phyloP scores from a whole-genome alignment of 441 rosid species.

The Gossypium schwendimanii region DNA sequence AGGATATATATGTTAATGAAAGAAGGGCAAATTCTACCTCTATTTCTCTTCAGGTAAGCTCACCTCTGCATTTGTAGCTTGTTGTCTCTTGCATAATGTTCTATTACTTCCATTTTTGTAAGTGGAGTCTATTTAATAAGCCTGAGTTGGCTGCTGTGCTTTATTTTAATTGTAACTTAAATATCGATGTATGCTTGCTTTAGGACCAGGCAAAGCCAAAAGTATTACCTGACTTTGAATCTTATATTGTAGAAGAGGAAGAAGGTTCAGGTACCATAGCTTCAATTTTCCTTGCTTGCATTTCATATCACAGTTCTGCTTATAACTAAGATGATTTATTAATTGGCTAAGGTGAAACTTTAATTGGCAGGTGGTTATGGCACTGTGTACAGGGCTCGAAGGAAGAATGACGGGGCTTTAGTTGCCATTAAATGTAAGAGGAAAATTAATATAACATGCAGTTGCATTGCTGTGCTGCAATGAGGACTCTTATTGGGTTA shows the following conservation, averaged over 20 bases:
- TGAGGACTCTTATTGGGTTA: background rate
- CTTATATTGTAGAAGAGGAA: conserved; percentile 57
- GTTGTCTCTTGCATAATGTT: background rate
- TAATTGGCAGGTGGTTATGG: conserved; percentile 85
- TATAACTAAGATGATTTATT: background rate
- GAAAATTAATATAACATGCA: conserved; percentile 4
- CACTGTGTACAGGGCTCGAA: conserved; percentile 71
- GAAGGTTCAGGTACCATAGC: conserved; percentile 77
- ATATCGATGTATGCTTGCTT: conserved; percentile 16
- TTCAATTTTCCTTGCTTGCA: conserved; percentile 4
- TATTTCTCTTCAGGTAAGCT: conserved; percentile 20
- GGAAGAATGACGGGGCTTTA: conserved; percentile 53
- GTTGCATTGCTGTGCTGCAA: conserved; percentile 1
- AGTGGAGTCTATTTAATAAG: background rate
- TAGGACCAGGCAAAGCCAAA: conserved; percentile 51
- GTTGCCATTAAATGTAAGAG: conserved; percentile 92
- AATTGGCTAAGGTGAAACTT: conserved; percentile 14
- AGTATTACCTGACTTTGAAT: conserved; percentile 61
- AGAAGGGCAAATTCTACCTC: conserved; percentile 30
- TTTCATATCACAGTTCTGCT: background rate
- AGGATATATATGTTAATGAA: conserved; percentile 33
- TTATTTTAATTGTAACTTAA: conserved; percentile 6
- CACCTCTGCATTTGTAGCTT: background rate
- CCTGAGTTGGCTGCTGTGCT: background rate
- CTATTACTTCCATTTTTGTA: background rate